These are phyloP conservation scores for Carex littledalei DNA, from an alignment of 176 grass and related monocot species.

Conservation along the genomic window DNA sequence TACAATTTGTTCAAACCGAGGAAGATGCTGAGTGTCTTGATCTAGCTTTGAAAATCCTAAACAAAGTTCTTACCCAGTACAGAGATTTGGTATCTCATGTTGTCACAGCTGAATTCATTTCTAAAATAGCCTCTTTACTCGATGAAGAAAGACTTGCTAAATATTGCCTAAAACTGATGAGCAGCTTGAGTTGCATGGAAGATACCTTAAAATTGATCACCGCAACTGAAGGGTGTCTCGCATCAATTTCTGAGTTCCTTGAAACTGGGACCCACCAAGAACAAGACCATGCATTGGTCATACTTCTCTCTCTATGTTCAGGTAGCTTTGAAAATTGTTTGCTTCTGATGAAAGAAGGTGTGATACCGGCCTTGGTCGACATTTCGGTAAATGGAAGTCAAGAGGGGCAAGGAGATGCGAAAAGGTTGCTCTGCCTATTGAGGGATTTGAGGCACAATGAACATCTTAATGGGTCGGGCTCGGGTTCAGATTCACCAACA, in stretches of 20 bases:
- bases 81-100: slow-evolving; percentile 40
- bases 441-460: slow-evolving; percentile 58
- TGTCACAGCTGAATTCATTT: slow-evolving; percentile 55
- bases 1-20: slow-evolving; percentile 46
- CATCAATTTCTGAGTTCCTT: slow-evolving; percentile 60
- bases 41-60: slow-evolving; percentile 55
- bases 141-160: slow-evolving; percentile 44
- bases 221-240: slow-evolving; percentile 46
- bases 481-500: slow-evolving; percentile 31
- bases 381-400: slow-evolving; percentile 70
- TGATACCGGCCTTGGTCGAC: slow-evolving; percentile 84
- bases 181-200: slow-evolving; percentile 53
- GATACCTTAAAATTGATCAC: slow-evolving; percentile 45
- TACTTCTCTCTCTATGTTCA: slow-evolving; percentile 64
- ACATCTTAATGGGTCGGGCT: slow-evolving; percentile 26
- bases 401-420: slow-evolving; percentile 45
- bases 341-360: slow-evolving; percentile 78
- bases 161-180: slow-evolving; percentile 59
- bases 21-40: slow-evolving; percentile 56
- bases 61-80: slow-evolving; percentile 43
- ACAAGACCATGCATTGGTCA: slow-evolving; percentile 54
- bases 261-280: slow-evolving; percentile 57
- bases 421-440: slow-evolving; percentile 67
- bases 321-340: slow-evolving; percentile 49
- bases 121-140: slow-evolving; percentile 50